Base-by-base conservation (phyloP, 352 stramenopile species). In the Peronospora tabacina region DNA sequence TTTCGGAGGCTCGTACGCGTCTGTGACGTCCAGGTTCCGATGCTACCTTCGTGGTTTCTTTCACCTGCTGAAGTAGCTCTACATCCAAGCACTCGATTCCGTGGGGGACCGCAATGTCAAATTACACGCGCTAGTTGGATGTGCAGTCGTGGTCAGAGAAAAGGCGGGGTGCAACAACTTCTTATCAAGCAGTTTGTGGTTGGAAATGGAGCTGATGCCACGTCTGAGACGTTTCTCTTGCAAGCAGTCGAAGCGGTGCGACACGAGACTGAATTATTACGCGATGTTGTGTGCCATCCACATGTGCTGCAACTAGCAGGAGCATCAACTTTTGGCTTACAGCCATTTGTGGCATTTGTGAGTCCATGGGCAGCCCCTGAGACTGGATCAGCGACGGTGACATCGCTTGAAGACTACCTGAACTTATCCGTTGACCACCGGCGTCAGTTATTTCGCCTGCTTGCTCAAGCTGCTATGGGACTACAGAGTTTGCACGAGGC, bases 381-480 rank as follows among this genome's bases (percentile, higher is more conserved):
- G 19, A 7, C 46, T 40, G 50, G 41, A 19, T 45, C 48, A 29
- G 51, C 28, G 12, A 62, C 46, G 11, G 60, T 74, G 15, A 71
- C 67, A n/a, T 68, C 66, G 20, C 46, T 87, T 10, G 77, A 84
- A 51, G 75, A 78, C 33, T 81, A 80, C 32, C 37, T 85, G 7
- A 64, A 53, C 15, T 44, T 69, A 33, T 71, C 59, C 1, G 69
- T 75, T 13, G 65, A 81, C 24, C 63, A 71, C 41, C 47, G 57
- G 4, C 64, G 58, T 17, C 53, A 66, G 30, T 38, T 69, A 7
- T 75, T 77, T 13, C 60, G 61, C 0, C 44, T 85, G 4, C 55
- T 89, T 7, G 52, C 62, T 10, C 72, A 87, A 37, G 67, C 58
- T 4, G 73, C 78, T 0, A 66, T 53, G 0, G 78, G 64, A 7